Base-by-base conservation (phyloP, 345 rosid species). In the Punica granatum region DNA sequence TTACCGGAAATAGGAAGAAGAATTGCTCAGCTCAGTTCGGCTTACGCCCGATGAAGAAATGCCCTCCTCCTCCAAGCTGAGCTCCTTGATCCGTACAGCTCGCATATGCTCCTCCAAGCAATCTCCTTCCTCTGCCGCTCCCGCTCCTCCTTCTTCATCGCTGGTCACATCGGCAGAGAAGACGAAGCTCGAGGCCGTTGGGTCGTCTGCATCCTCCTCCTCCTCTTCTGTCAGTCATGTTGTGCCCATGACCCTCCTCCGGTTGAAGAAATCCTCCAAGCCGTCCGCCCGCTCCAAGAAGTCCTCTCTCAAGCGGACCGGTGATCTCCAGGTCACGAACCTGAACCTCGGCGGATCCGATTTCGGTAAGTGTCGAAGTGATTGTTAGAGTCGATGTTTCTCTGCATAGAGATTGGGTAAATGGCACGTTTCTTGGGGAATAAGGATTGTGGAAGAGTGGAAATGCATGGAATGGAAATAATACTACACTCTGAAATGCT, bases 31-130 rank as follows among this genome's bases (percentile, higher is more conserved):
- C 32, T 31, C 13, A 37, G 41, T 11, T 37, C 41, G 41, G 39
- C 53, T 68, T 74, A 71, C 73, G 7, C 18, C 61, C 30, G 61
- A 51, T 51, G 58, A 51, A 56, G 61, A 28, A 15, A 26, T 56
- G 33, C 61, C 78, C 59, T 73, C 66, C 35, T 53, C 68, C 69
- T 70, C 73, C 23, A 31, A 33, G 48, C 61, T 84, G 21, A 54
- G 64, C 63, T 56, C 76, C 11, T 30, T 85, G 30, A 56, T 79
- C 61, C 79, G 71, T 30, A n/a, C 70, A 3, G 70, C 64, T 16
- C 7, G 41, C 8, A 68, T 73, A 51, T 4, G 28, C 19, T 4
- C 64, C 32, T 25, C 66, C 54, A 19, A 71, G 28, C 15, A 72
- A 37, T 34, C 76, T 9, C 32, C 69, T 21, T 30, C 66, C 6